Conservation (phyloP, 1,284 basidiomycete species). For the Mycosarcoma maydis region DNA sequence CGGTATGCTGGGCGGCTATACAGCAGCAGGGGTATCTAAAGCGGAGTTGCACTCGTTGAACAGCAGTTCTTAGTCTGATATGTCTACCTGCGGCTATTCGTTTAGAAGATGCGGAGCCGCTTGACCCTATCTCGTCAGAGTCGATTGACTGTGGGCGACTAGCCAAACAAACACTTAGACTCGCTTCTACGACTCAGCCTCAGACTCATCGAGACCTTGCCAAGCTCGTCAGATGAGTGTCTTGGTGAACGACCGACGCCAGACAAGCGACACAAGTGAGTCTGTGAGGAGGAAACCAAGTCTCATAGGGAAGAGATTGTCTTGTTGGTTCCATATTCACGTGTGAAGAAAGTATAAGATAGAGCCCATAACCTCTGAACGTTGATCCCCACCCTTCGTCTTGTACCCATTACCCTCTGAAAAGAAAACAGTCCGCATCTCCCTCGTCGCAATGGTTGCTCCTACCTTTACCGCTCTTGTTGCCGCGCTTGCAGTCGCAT, state of each 20-base stretch:
- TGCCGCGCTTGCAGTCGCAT: slow-evolving; percentile 14
- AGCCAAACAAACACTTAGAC: neutral
- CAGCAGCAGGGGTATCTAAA: no score
- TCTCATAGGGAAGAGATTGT: no score
- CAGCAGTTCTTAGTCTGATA: neutral
- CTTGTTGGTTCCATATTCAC: no score
- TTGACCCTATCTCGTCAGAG: neutral
- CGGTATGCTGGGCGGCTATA: neutral
- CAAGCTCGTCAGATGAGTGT: neutral
- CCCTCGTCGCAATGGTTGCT: slow-evolving; percentile 33
- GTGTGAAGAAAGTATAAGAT: no score
- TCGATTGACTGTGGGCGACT: no score
- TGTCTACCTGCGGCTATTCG: neutral
- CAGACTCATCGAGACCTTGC: neutral
- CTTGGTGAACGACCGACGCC: neutral
- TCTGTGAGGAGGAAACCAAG: neutral
- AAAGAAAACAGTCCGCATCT: no score
- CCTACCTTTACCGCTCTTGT: slow-evolving; percentile 21
- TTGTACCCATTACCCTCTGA: no score
- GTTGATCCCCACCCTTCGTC: no score
- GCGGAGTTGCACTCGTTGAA: no score
- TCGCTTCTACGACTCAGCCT: neutral
- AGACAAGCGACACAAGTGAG: neutral
- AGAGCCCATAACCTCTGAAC: no score
- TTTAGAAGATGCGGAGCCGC: neutral